These are phyloP conservation scores for Xylariaceae sp. DNA, from an alignment of 2,329 filamentous ascomycete genomes.

Conservation along the genomic window DNA sequence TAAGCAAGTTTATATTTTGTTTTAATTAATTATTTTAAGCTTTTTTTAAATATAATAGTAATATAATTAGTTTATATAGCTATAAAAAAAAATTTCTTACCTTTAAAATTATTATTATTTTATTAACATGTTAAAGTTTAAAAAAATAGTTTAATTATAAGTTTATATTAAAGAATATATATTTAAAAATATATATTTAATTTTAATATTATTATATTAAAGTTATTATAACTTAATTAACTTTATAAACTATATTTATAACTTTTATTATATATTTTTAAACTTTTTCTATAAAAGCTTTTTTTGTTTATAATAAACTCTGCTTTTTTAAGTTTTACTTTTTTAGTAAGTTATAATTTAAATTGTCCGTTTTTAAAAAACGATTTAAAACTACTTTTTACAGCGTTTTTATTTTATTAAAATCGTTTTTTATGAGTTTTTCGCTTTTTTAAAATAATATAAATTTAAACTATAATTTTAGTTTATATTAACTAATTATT, in stretches of 20 bases:
- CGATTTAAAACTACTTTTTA: no score
- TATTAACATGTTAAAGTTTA: slow-evolving; percentile 2
- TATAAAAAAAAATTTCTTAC: slow-evolving; percentile 9
- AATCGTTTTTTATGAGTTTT: slow-evolving; percentile 16
- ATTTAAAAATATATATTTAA: no score
- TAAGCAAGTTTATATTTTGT: slow-evolving; percentile 5
- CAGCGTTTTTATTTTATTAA: slow-evolving; percentile 1
- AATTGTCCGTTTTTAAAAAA: no score
- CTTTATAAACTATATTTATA: slow-evolving; percentile 1
- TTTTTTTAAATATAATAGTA: slow-evolving; percentile 16
- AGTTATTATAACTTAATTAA: background rate
- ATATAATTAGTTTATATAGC: slow-evolving; percentile 8
- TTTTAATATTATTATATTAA: slow-evolving; percentile 1
- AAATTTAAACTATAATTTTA: no score
- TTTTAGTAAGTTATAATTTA: slow-evolving; percentile 9
- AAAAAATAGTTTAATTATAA: slow-evolving; percentile 6
- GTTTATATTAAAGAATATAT: no score
- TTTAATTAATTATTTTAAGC: background rate
- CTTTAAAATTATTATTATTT: background rate
- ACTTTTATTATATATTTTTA: slow-evolving; percentile 8
- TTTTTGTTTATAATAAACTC: slow-evolving; percentile 1
- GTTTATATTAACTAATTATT: no score
- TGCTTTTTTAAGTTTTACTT: background rate
- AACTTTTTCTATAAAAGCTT: slow-evolving; percentile 7
- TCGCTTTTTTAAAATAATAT: background rate